Conservation (phyloP, 352 stramenopile genomes). For the Globisporangium megalacanthum region DNA sequence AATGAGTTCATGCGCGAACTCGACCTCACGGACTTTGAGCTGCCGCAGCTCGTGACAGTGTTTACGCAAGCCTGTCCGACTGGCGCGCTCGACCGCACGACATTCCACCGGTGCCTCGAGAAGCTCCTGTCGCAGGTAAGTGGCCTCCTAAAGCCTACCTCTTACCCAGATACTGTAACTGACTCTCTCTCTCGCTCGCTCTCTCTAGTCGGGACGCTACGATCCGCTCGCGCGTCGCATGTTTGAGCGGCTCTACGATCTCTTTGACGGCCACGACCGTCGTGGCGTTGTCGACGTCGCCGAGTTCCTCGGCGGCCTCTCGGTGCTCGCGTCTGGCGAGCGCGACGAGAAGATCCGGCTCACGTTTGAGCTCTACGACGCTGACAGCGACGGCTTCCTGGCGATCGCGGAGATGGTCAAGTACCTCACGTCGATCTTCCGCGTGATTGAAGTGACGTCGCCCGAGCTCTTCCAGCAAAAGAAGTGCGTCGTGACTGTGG, state of each 20-base stretch:
- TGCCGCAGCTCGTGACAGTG: slow-evolving; percentile 78
- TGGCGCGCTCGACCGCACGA: slow-evolving; percentile 56
- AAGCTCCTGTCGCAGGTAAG: slow-evolving; percentile 75
- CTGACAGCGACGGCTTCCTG: slow-evolving; percentile 80
- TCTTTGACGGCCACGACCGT: slow-evolving; percentile 51
- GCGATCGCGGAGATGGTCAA: slow-evolving; percentile 81
- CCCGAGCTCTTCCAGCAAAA: slow-evolving; percentile 71
- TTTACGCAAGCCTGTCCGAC: slow-evolving; percentile 77
- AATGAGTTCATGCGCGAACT: slow-evolving; percentile 46
- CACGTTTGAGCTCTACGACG: slow-evolving; percentile 86
- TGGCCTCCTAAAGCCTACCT: not conserved
- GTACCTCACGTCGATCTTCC: slow-evolving; percentile 81
- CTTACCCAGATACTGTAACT: not conserved
- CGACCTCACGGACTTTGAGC: slow-evolving; percentile 79
- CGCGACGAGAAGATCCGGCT: slow-evolving; percentile 80
- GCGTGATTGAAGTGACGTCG: slow-evolving; percentile 66
- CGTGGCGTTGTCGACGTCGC: slow-evolving; percentile 69
- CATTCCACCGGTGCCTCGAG: slow-evolving; percentile 66
- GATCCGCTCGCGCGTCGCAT: slow-evolving; percentile 63
- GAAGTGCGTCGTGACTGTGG: slow-evolving; percentile 25
- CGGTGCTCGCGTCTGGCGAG: slow-evolving; percentile 74
- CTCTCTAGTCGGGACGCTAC: slow-evolving; percentile 47
- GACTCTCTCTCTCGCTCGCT: not conserved
- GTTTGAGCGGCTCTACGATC: slow-evolving; percentile 73
- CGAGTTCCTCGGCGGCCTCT: slow-evolving; percentile 78